Percentiles rank a stretch among this genome's conserved stretches.
Conservation (phyloP, 2,329 filamentous ascomycete genomes). For the Pseudogymnoascus sp. region DNA sequence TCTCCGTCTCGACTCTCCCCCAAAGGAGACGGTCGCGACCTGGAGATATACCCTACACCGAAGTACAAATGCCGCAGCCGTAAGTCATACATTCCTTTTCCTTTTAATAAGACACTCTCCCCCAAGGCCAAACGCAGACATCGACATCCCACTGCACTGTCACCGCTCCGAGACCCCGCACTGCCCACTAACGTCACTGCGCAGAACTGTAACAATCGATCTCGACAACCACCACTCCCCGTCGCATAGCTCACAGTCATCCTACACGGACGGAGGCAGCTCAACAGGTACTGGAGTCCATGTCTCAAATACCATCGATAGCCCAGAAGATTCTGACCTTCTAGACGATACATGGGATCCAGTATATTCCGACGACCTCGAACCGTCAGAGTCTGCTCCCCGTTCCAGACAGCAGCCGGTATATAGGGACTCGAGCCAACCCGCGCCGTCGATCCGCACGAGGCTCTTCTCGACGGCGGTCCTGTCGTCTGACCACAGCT, state of each 20-base stretch:
- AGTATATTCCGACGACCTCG: conserved; percentile 43
- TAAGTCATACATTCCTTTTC: conserved; percentile 15
- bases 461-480: conserved; percentile 33
- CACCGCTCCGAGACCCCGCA: conserved; percentile 8
- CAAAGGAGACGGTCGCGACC: conserved; percentile 27
- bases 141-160: neutral
- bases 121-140: neutral
- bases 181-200: conserved; percentile 12
- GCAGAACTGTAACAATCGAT: conserved; percentile 23
- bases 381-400: conserved; percentile 55
- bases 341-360: conserved; percentile 28
- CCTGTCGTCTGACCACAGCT: conserved; percentile 29
- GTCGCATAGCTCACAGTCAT: conserved; percentile 22
- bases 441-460: conserved; percentile 34
- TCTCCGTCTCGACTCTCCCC: conserved; percentile 29
- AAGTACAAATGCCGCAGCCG: conserved; percentile 13
- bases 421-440: conserved; percentile 23
- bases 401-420: conserved; percentile 21
- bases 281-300: conserved; percentile 28
- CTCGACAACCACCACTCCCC: conserved; percentile 13
- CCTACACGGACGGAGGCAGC: conserved; percentile 25
- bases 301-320: conserved; percentile 28
- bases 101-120: neutral
- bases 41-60: conserved; percentile 26
- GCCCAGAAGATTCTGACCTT: conserved; percentile 35